Percentiles rank a stretch among this genome's conserved stretches.
Conservation (phyloP, 176 grass and related monocot genomes). For the Carex littledalei region DNA sequence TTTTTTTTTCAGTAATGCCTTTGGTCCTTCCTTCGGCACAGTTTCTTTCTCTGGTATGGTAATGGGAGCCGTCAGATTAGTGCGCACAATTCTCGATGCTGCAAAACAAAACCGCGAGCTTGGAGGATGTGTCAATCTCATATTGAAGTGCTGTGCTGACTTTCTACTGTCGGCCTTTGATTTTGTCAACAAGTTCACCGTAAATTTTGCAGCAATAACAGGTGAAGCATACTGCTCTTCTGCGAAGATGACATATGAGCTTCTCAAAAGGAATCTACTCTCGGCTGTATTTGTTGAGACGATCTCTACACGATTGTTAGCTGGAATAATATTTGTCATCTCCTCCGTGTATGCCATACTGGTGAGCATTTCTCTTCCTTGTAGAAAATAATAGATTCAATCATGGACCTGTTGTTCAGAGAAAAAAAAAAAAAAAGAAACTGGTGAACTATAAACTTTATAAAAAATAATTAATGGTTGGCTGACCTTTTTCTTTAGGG, state of each 20-base stretch:
- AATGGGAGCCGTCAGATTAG: slow-evolving; percentile 37
- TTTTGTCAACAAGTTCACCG: slow-evolving; percentile 51
- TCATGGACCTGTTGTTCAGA: background rate
- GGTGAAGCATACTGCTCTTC: slow-evolving; percentile 49
- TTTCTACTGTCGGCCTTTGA: slow-evolving; percentile 34
- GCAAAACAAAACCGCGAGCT: slow-evolving; percentile 29
- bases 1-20: slow-evolving; percentile 36
- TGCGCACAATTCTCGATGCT: slow-evolving; percentile 37
- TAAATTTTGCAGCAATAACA: slow-evolving; percentile 51
- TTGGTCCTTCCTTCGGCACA: slow-evolving; percentile 48
- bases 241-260: slow-evolving; percentile 48
- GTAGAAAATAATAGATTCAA: background rate
- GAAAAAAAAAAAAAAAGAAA: background rate
- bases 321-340: slow-evolving; percentile 38
- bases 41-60: slow-evolving; percentile 48
- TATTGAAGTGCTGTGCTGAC: slow-evolving; percentile 42
- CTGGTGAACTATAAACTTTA: background rate
- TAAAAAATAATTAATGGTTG: background rate
- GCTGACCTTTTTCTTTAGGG: background rate
- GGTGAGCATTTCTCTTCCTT: slow-evolving; percentile 21
- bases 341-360: slow-evolving; percentile 38
- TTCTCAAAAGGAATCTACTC: slow-evolving; percentile 46
- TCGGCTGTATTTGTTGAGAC: slow-evolving; percentile 56
- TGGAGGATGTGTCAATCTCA: slow-evolving; percentile 30
- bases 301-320: slow-evolving; percentile 36